Evolutionary conservation across 1,139 yeast species (phyloP), one percentile per base, ranked within the genome.

Genomic region (Debaryomyces udenii): DNA sequence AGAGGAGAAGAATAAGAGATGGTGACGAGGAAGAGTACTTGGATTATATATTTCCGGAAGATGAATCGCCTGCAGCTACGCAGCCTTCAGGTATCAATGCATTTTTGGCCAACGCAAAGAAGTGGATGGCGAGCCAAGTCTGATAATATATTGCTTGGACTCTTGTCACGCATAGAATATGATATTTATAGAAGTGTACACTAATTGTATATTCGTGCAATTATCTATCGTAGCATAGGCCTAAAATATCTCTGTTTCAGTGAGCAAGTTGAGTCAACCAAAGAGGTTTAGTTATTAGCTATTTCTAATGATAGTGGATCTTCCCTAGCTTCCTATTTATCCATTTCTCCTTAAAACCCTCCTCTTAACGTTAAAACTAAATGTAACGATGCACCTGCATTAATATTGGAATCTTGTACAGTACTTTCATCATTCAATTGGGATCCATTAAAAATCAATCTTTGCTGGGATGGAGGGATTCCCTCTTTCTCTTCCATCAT

Each of bases 401-500:
- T 68, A 36, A 80, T 75, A 4, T 87, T 87, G 47, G 89, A 85
- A 39, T 77, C 80, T 40, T 72, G 78, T 9, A 86, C 81, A 1
- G 90, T 80, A 53, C 77, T 74, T 23, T 84, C 87, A 56, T 88
- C 96, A 50, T 83, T 83, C 83, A 93, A 80, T 67, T 91, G 97
- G 55, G 90, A 87, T 15, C 99, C 99, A 46, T 87, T 84, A 66
- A 81, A 90, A 57, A 93, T 86, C 51, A 93, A 78, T 53, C 96
- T 78, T 63, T 93, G 99, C 65, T 93, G 99, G 24, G 89, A 82
- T 15, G 99, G 98, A 3, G 98, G 97, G 44, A 93, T 93, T 3
- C 99, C 99, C 62, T 93, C 99, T 59, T 90, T 88, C 59, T 93
- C 97, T 64, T 93, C 98, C 72, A 93, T 82, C 64, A 87, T 80